These are phyloP conservation scores for Solanum habrochaites DNA, from an alignment of 257 asterid species.

Conservation along the genomic window DNA sequence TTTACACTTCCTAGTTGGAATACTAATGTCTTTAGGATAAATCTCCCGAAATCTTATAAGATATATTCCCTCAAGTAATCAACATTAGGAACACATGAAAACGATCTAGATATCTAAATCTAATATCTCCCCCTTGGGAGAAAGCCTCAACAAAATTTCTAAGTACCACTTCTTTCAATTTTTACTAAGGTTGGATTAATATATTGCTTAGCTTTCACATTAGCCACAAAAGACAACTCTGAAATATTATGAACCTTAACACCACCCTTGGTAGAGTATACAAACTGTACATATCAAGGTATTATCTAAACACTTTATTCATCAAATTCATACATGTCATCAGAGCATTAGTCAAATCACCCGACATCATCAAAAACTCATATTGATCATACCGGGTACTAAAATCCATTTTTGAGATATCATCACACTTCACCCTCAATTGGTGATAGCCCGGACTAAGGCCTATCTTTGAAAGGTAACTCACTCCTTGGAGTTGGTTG, in stretches of 20 bases:
- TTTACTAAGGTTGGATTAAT: no score
- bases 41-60: neutral
- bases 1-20: neutral
- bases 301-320: neutral
- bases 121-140: neutral
- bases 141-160: neutral
- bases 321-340: no score
- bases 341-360: neutral
- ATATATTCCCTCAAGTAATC: neutral
- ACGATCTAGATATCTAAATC: neutral
- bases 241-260: neutral
- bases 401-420: no score
- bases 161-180: neutral
- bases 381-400: neutral
- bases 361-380: neutral
- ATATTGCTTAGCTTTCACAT: neutral
- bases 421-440: neutral
- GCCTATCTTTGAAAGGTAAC: neutral
- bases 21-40: neutral
- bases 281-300: neutral
- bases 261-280: neutral
- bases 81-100: neutral
- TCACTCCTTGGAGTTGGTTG: neutral
- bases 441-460: neutral
- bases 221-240: neutral